phyloP scores from a whole-genome alignment of 805 yeast genomes.

The Suhomyces sp. region DNA sequence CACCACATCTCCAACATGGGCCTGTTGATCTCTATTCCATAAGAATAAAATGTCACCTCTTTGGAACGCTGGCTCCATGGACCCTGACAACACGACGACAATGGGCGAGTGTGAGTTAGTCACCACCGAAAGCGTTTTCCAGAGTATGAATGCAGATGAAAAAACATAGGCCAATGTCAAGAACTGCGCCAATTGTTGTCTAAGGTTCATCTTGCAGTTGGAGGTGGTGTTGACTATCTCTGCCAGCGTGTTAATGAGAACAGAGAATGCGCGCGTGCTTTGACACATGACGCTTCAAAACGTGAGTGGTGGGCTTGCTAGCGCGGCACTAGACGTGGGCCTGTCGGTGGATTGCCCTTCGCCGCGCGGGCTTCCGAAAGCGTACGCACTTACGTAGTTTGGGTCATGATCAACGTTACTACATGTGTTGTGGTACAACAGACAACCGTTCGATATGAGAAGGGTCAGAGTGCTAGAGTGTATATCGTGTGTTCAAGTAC shows the following conservation, averaged over 20 bases:
- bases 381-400: background rate
- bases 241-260: conserved; percentile 3
- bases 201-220: conserved; percentile 47
- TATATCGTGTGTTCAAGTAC: no score
- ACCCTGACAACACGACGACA: conserved; percentile 95
- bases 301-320: background rate
- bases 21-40: conserved; percentile 74
- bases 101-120: conserved; percentile 89
- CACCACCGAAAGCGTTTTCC: conserved; percentile 76
- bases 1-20: conserved; percentile 86
- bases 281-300: background rate
- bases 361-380: background rate
- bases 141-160: conserved; percentile 85
- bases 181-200: conserved; percentile 60
- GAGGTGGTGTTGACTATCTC: background rate
- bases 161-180: conserved; percentile 75
- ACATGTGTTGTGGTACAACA: background rate
- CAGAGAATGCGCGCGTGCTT: background rate
- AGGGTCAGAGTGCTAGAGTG: no score
- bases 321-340: background rate
- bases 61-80: conserved; percentile 99
- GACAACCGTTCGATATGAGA: no score
- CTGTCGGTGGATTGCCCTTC: background rate
- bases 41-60: conserved; percentile 91
- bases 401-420: background rate